These are phyloP conservation scores for Tolypocladium tropicale DNA, from an alignment of 2,329 filamentous ascomycete genomes.

Conservation along the genomic window DNA sequence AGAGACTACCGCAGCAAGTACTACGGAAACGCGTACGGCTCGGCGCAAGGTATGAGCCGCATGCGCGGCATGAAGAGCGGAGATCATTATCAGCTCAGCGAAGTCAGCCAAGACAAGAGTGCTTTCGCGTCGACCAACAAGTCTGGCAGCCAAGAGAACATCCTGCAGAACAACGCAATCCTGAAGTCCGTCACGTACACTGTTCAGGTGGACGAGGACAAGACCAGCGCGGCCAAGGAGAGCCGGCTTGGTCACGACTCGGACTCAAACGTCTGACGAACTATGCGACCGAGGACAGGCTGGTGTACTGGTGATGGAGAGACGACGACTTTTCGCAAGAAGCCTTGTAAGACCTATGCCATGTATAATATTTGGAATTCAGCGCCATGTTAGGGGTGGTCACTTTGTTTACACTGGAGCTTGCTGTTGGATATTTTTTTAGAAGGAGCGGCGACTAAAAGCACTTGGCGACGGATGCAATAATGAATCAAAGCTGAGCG, in stretches of 20 bases:
- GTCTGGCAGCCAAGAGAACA: constrained; percentile 28
- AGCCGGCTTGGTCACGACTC: constrained; percentile 1
- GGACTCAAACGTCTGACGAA: constrained; percentile 1
- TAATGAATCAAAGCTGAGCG: background rate
- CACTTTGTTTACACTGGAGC: background rate
- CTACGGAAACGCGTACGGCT: constrained; percentile 17
- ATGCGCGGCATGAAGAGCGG: constrained; percentile 13
- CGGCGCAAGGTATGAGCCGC: constrained; percentile 13
- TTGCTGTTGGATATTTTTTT: background rate
- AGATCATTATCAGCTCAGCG: constrained; percentile 27
- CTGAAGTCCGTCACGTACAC: constrained; percentile 32
- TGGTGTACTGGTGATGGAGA: too few relatives aligned
- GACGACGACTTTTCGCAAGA: background rate
- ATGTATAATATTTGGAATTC: background rate
- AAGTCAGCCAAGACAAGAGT: constrained; percentile 21
- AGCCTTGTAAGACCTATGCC: background rate
- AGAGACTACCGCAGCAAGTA: constrained; percentile 29
- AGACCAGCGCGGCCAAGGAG: background rate
- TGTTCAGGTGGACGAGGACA: constrained; percentile 24
- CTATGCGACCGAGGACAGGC: too few relatives aligned
- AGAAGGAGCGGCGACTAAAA: too few relatives aligned
- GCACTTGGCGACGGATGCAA: background rate
- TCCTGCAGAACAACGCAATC: constrained; percentile 23
- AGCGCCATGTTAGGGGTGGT: background rate
- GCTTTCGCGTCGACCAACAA: constrained; percentile 15